phyloP scores from a whole-genome alignment of 805 yeast species.

The Starmerella vitae region DNA sequence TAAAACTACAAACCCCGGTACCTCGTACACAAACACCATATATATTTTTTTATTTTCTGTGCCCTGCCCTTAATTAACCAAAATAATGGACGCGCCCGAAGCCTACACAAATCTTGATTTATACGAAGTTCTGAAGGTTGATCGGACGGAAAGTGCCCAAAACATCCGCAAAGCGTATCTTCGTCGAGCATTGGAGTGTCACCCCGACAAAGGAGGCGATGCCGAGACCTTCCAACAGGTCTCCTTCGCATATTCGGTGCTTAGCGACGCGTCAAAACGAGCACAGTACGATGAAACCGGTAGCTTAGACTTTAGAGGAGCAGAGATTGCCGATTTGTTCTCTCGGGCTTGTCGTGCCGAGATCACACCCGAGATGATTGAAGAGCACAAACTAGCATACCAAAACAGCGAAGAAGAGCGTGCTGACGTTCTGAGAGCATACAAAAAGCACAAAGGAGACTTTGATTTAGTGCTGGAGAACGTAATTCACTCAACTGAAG shows the following conservation, averaged over 20 bases:
- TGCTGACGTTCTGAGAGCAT: conserved; percentile 48
- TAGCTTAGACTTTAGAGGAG: conserved; percentile 32
- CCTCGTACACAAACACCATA: conserved; percentile 20
- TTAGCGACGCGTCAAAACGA: conserved; percentile 45
- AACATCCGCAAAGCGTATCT: conserved; percentile 58
- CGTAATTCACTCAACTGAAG: conserved; percentile 60
- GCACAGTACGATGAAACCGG: conserved; percentile 61
- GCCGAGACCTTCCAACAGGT: conserved; percentile 45
- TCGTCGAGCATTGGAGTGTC: conserved; percentile 46
- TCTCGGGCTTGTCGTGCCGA: conserved; percentile 26
- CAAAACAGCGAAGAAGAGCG: conserved; percentile 34
- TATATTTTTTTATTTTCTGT: too few relatives aligned
- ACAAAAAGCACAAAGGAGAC: conserved; percentile 51
- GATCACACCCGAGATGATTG: conserved; percentile 37
- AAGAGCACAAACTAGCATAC: conserved; percentile 51
- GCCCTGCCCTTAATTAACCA: too few relatives aligned
- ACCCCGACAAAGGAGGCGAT: conserved; percentile 54
- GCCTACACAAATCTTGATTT: conserved; percentile 24
- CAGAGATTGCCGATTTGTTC: conserved; percentile 29
- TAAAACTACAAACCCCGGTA: background rate
- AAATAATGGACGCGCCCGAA: conserved; percentile 20
- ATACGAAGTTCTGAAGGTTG: conserved; percentile 22
- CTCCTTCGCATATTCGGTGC: conserved; percentile 60
- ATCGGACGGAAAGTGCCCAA: conserved; percentile 25
- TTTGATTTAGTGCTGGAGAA: conserved; percentile 55